Percentiles rank a stretch among this genome's conserved stretches.
Evolutionary conservation across 192 early-diverging fungal genomes (phyloP).

Genomic region (Coemansia sp.): DNA sequence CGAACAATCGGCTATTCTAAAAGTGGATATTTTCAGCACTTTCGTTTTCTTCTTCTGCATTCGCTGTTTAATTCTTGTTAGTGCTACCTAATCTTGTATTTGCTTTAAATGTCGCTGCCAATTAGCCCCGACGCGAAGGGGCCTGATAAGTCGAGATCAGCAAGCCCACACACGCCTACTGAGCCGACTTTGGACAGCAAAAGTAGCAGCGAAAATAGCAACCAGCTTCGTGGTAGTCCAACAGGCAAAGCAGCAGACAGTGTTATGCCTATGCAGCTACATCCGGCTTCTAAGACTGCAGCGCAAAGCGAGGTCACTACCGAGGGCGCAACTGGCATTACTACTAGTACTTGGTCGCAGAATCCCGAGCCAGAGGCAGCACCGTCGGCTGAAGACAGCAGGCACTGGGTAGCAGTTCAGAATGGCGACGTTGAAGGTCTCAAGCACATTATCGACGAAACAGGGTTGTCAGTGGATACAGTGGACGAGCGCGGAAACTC

Average conservation of each 20-base stretch:
- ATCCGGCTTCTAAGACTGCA: conserved; percentile 18
- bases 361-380: conserved; percentile 1
- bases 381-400: background rate
- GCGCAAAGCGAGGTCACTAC: conserved; percentile 27
- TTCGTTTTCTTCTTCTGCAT: no score
- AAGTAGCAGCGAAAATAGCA: no score
- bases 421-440: conserved; percentile 63
- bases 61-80: no score
- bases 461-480: conserved; percentile 53
- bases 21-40: no score
- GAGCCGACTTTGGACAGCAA: background rate
- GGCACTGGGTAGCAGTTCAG: conserved; percentile 61
- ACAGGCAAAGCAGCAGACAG: no score
- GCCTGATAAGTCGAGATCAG: background rate
- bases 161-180: background rate
- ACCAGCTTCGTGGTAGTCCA: no score
- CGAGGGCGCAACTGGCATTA: conserved; percentile 23
- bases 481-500: conserved; percentile 70
- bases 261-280: background rate
- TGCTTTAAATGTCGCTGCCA: background rate
- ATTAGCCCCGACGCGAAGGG: background rate
- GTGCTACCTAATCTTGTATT: no score
- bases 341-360: conserved; percentile 8
- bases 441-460: conserved; percentile 58
- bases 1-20: no score